phyloP scores from a whole-genome alignment of 805 yeast genomes.

The Pichia californica region DNA sequence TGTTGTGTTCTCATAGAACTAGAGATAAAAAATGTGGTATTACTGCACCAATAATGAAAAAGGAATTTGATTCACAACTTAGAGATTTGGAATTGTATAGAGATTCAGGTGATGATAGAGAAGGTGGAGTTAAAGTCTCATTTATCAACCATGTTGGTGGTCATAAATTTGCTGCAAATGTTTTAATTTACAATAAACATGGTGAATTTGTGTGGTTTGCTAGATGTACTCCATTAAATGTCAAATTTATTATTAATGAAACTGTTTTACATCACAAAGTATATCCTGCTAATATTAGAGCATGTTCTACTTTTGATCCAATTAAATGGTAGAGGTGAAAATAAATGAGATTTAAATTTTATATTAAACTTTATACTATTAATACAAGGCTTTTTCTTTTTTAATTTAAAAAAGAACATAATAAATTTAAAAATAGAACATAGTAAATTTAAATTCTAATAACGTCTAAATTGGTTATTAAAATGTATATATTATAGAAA shows the following conservation, averaged over 20 bases:
- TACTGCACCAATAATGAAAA: slow-evolving; percentile 86
- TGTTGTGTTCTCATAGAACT: slow-evolving; percentile 84
- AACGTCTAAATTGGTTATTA: no score
- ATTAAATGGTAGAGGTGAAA: slow-evolving; percentile 51
- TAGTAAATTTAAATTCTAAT: no score
- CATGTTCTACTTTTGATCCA: slow-evolving; percentile 45
- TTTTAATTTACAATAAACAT: slow-evolving; percentile 61
- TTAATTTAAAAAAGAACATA: no score
- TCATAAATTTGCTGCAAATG: slow-evolving; percentile 90
- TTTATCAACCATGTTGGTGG: slow-evolving; percentile 91
- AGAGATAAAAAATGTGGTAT: slow-evolving; percentile 92
- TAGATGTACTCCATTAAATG: slow-evolving; percentile 71
- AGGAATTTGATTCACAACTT: slow-evolving; percentile 65
- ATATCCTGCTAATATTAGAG: slow-evolving; percentile 63
- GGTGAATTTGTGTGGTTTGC: slow-evolving; percentile 89
- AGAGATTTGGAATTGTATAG: slow-evolving; percentile 67
- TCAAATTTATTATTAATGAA: slow-evolving; percentile 66
- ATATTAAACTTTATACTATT: no score
- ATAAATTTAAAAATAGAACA: no score
- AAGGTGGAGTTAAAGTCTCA: slow-evolving; percentile 66
- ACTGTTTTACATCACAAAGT: slow-evolving; percentile 64
- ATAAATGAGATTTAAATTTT: no score
- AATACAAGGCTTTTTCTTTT: no score
- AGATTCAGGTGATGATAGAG: slow-evolving; percentile 68
- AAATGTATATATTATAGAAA: no score